Base-by-base conservation (phyloP, 73 alveolate species). In the Urostyla sp. region DNA sequence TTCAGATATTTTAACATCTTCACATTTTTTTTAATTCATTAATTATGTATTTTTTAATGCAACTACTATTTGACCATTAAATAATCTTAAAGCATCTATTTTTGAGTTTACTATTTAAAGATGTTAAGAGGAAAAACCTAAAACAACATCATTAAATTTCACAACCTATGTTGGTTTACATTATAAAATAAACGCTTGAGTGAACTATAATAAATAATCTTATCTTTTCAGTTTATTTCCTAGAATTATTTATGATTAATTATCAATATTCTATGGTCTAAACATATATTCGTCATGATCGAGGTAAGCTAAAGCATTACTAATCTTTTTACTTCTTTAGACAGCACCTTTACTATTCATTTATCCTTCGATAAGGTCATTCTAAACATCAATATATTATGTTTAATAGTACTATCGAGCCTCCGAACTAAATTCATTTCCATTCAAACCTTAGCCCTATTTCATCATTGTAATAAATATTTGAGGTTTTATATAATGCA, bases 281-380 rank as follows among this genome's bases (percentile, higher is more conserved):
- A 69, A 69, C 56, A 49, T 34, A 48, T 44, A 69, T 21, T 27
- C n/a, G 49, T 69, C 83, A 6, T 49, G 7, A 10, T 15, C 55
- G n/a, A 34, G 11, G 16, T 15, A 30, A 15, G 83, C 34, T 48
- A 69, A 31, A 20, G 83, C 83, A 40, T 69, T 69, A 18, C 13
- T 69, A 8, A 69, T 69, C 54, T 69, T 69, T 46, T 49, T 69
- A 31, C 49, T 69, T 49, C 83, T 69, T 40, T 69, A 37, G 4
- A 69, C 83, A 13, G 83, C 83, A 5, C 83, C 83, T 28, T 69
- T 69, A 24, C 44, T 69, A 49, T 69, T 69, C 69, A 69, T 49
- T 3, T 23, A 20, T 24, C 83, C 83, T 10, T 8, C 44, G 32
- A 46, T 23, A 6, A 13, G 24, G 31, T 69, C 83, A 35, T 53